A percentile compares a stretch with the other conserved stretches of the same genome.
Evolutionary conservation across 2,329 filamentous ascomycete species (phyloP).

Genomic region (Myriosclerotinia curreyana): DNA sequence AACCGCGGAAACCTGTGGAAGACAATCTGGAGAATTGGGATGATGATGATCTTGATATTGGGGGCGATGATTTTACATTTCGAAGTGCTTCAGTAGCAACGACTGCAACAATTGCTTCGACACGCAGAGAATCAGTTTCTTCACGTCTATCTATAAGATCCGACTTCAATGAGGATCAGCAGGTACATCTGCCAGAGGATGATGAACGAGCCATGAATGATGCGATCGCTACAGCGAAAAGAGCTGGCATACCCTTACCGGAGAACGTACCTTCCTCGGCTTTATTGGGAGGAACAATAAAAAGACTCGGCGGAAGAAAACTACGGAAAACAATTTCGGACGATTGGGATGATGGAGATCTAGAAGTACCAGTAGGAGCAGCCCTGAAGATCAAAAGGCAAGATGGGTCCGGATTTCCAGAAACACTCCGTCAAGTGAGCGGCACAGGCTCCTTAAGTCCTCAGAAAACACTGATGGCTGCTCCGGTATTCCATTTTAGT

Average conservation of each 20-base stretch:
- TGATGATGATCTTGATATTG: slow-evolving; percentile 71
- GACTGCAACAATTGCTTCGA: slow-evolving; percentile 43
- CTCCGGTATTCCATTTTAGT: slow-evolving; percentile 36
- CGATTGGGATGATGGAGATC: slow-evolving; percentile 76
- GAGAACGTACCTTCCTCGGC: slow-evolving; percentile 83
- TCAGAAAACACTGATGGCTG: slow-evolving; percentile 43
- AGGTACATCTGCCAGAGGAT: slow-evolving; percentile 78
- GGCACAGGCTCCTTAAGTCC: slow-evolving; percentile 52
- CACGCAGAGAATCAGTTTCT: slow-evolving; percentile 73
- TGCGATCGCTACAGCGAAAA: slow-evolving; percentile 82
- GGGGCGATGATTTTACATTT: slow-evolving; percentile 62
- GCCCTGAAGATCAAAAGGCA: slow-evolving; percentile 62
- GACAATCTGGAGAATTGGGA: slow-evolving; percentile 74
- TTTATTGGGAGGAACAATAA: slow-evolving; percentile 87
- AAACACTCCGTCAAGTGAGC: slow-evolving; percentile 62
- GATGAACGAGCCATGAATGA: slow-evolving; percentile 81
- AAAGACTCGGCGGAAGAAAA: slow-evolving; percentile 75
- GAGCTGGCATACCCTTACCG: slow-evolving; percentile 88
- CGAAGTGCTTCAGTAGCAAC: slow-evolving; percentile 47
- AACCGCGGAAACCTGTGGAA: slow-evolving; percentile 42
- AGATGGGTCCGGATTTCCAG: slow-evolving; percentile 61
- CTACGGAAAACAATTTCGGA: slow-evolving; percentile 71
- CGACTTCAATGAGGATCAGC: slow-evolving; percentile 66
- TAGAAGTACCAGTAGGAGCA: slow-evolving; percentile 63
- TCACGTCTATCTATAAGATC: slow-evolving; percentile 23